phyloP scores from a whole-genome alignment of 139 green algal species.

The Zygnema circumcarinatum region DNA sequence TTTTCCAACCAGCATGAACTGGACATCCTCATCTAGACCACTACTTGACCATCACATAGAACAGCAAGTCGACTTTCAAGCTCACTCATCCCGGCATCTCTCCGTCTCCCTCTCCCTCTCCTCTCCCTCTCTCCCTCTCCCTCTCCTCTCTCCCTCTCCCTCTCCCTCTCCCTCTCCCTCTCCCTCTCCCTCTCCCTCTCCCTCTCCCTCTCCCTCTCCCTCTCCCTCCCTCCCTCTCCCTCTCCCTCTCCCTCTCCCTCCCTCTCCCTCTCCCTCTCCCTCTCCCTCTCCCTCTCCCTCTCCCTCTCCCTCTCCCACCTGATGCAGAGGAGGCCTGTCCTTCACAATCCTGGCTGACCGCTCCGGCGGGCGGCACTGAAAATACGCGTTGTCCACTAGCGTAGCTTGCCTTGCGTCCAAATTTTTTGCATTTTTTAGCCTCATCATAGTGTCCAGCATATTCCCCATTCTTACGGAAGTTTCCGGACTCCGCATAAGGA shows the following conservation, averaged over 20 bases:
- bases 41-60: too few relatives aligned
- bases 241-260: background rate
- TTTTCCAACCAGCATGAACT: too few relatives aligned
- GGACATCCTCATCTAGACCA: too few relatives aligned
- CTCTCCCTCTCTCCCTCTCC: too few relatives aligned
- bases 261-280: background rate
- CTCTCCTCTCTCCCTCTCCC: too few relatives aligned
- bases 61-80: too few relatives aligned
- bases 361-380: slow-evolving; percentile 61
- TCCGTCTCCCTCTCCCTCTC: too few relatives aligned
- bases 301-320: slow-evolving; percentile 48
- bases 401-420: slow-evolving; percentile 80
- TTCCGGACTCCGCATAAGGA: slow-evolving; percentile 70
- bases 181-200: too few relatives aligned
- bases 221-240: too few relatives aligned
- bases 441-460: slow-evolving; percentile 68
- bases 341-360: slow-evolving; percentile 54
- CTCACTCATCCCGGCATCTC: too few relatives aligned
- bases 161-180: too few relatives aligned
- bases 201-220: too few relatives aligned
- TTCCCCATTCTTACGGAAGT: slow-evolving; percentile 61
- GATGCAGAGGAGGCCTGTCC: slow-evolving; percentile 71
- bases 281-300: background rate
- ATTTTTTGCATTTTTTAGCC: slow-evolving; percentile 83
- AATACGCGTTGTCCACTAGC: slow-evolving; percentile 89